Evolutionary conservation across 2,329 filamentous ascomycete genomes (phyloP).

Genomic region (Colletotrichum liriopes): DNA sequence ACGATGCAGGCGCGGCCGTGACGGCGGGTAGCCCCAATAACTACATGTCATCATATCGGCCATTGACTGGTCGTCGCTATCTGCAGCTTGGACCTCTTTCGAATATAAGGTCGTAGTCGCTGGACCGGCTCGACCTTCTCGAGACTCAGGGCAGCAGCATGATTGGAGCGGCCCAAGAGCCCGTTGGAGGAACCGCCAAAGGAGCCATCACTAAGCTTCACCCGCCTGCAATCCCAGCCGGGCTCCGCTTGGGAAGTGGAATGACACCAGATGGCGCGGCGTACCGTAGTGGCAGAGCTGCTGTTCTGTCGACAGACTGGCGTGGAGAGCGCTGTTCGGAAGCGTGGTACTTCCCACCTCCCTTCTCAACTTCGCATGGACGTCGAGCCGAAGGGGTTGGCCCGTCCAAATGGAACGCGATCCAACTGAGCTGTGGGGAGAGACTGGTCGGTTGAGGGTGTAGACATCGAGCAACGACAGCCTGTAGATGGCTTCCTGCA

Average conservation of each 20-base stretch:
- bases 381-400: conserved; percentile 27
- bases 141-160: conserved; percentile 37
- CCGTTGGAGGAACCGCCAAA: conserved; percentile 26
- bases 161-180: conserved; percentile 39
- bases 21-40: conserved; percentile 27
- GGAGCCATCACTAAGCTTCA: conserved; percentile 22
- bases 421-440: conserved; percentile 29
- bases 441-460: conserved; percentile 48
- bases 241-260: conserved; percentile 31
- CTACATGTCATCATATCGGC: background rate
- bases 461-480: conserved; percentile 49
- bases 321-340: conserved; percentile 27
- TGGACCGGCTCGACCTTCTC: conserved; percentile 24
- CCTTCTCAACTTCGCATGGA: conserved; percentile 33
- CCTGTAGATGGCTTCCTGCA: conserved; percentile 51
- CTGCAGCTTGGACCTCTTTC: conserved; percentile 30
- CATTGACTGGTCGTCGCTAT: conserved; percentile 23
- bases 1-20: conserved; percentile 40
- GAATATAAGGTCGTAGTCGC: conserved; percentile 11
- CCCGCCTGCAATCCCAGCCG: conserved; percentile 36
- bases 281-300: conserved; percentile 26
- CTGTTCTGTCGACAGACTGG: conserved; percentile 15
- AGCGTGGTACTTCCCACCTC: conserved; percentile 26
- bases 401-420: conserved; percentile 29
- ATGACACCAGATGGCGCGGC: conserved; percentile 40